Conservation (phyloP, 129 eudicot species). For the Flaveria brownii region DNA sequence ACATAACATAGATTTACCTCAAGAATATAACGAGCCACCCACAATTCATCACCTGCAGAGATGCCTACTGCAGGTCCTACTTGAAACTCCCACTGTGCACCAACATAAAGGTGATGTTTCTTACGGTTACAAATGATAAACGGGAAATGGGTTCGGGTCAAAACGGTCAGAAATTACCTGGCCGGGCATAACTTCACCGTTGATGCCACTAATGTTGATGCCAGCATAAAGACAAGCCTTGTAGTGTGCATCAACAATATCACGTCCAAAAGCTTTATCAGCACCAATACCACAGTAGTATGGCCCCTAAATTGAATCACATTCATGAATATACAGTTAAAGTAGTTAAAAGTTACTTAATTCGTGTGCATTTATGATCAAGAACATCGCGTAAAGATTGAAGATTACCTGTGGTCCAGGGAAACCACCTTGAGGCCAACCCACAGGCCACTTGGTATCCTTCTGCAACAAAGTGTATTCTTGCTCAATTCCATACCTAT, state of each 20-base stretch:
- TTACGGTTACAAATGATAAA: neutral
- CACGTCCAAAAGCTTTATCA: constrained; percentile 64
- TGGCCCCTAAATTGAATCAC: constrained; percentile 45
- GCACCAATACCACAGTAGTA: constrained; percentile 73
- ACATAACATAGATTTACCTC: neutral
- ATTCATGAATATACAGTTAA: neutral
- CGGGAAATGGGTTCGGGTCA: neutral
- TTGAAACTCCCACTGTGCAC: constrained; percentile 19
- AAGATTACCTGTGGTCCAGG: constrained; percentile 75
- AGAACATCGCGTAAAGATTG: neutral
- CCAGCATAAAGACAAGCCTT: constrained; percentile 73
- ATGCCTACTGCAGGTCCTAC: constrained; percentile 7
- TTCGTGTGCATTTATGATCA: neutral
- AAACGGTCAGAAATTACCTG: neutral
- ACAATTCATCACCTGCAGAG: constrained; percentile 12
- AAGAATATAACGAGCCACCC: constrained; percentile 20
- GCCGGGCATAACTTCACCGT: constrained; percentile 82
- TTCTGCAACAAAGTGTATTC: constrained; percentile 77
- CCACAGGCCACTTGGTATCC: constrained; percentile 68
- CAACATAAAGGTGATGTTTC: neutral
- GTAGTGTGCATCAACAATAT: constrained; percentile 63
- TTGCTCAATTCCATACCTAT: constrained; percentile 89
- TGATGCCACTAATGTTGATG: constrained; percentile 64
- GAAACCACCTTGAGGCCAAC: constrained; percentile 82
- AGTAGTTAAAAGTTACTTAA: neutral